Conservation (phyloP, 257 asterid genomes). For the Solanum virginianum region DNA sequence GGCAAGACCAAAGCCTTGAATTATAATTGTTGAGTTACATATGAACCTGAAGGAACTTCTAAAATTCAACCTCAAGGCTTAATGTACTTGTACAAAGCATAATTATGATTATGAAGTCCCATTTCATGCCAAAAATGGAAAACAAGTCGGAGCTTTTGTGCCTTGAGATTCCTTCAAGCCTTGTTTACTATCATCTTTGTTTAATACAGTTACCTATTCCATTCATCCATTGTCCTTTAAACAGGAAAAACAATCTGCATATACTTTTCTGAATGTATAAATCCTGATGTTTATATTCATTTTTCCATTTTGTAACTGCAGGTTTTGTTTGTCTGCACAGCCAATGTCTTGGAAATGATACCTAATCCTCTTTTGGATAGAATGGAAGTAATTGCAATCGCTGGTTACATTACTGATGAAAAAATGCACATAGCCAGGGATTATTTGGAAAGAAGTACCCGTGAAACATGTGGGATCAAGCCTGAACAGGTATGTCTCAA, state of each 20-base stretch:
- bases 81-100: not conserved
- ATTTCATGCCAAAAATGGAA: not conserved
- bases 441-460: conserved; percentile 85
- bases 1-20: not conserved
- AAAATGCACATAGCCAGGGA: conserved; percentile 96
- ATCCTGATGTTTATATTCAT: not conserved
- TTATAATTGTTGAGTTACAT: not conserved
- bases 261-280: not conserved
- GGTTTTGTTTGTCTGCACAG: conserved; percentile 96
- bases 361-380: conserved; percentile 95
- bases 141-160: not conserved
- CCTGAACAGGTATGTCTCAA: conserved; percentile 60
- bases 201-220: not conserved
- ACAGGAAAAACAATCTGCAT: not conserved
- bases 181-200: not conserved
- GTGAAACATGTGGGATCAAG: conserved; percentile 92
- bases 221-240: not conserved
- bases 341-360: conserved; percentile 81
- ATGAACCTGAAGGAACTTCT: not conserved
- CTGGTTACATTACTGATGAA: conserved; percentile 96
- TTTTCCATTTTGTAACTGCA: conserved; percentile 17
- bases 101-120: not conserved
- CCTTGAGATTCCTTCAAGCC: not conserved
- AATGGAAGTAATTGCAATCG: conserved; percentile 95
- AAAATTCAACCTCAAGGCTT: not conserved